Evolutionary conservation across 1,284 basidiomycete genomes (phyloP).

Genomic region (Ganoderma boninense): DNA sequence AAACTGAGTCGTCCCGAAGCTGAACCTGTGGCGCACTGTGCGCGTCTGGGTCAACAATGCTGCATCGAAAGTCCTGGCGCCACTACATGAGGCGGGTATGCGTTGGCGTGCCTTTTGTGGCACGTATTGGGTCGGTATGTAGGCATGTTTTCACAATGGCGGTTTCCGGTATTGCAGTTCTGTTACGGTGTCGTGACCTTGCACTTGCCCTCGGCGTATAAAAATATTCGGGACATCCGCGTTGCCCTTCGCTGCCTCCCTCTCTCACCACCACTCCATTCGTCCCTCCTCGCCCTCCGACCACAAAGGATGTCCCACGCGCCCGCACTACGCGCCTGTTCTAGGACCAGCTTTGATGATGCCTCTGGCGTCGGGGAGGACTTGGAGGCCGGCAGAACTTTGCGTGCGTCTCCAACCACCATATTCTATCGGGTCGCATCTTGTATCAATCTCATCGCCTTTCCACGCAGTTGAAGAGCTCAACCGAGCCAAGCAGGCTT

Average conservation of each 20-base stretch:
- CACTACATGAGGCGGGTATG: neutral
- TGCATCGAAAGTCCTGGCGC: neutral
- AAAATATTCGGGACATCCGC: too few species aligned
- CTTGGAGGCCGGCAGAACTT: neutral
- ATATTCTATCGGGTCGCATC: neutral
- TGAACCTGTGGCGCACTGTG: neutral
- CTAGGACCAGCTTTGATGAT: too few species aligned
- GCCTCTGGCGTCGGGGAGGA: neutral
- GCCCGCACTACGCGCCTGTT: too few species aligned
- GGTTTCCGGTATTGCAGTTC: neutral
- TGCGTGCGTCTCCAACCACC: conserved; percentile 1
- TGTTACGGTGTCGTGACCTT: neutral
- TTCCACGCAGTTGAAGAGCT: conserved; percentile 1
- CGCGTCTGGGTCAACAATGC: neutral
- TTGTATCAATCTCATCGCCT: neutral
- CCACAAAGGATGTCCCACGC: neutral
- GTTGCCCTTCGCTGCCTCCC: neutral
- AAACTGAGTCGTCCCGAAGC: neutral
- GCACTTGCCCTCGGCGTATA: neutral
- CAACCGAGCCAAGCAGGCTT: too few species aligned
- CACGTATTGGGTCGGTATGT: neutral
- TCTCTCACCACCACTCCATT: neutral
- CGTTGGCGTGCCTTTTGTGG: neutral
- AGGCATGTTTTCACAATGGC: neutral
- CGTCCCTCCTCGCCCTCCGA: neutral